Base-by-base conservation (phyloP, 2,329 filamentous ascomycete genomes). In the Ophiostoma sp. region DNA sequence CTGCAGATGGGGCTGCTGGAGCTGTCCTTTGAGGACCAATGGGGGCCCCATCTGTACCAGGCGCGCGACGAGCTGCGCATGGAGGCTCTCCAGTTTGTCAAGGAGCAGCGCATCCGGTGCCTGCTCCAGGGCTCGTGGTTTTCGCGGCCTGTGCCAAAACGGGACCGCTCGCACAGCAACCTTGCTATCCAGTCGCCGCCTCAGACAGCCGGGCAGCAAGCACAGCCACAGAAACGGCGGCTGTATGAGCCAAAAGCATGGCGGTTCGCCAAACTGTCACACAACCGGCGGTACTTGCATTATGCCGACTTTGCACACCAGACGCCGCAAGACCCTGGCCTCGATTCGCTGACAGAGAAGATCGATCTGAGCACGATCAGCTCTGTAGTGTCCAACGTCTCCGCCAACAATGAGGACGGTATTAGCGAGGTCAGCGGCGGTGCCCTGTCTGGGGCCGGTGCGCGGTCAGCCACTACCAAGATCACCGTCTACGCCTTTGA, bases 1-100 rank as follows among this genome's bases (percentile, higher is more conserved):
- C 81, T 97, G 67, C 95, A 99, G 78, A 97, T 98, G 93, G 91
- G 96, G 73, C 83, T 97, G 11, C 82, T 98, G 4, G 92, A 96
- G 76, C 82, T 95, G 72, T 91, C 92, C 0, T 98, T 98, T 75
- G 94, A 98, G 76, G 92, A 96, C 76, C 91, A 91, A 65, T 99
- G 95, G 95, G 93, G 93, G 12, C 87, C 91, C 71, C 93, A 98
- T 78, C 83, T 99, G 41, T 86, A 86, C 72, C 92, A 95, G 78
- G 91, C 97, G n/a, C 89, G 93, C 45, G 92, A 97, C 67, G 92
- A 96, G 77, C 83, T 98, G 62, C 90, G 92, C 73, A 88, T 94
- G 74, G 95, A 99, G 78, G 93, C 94, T 11, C 80, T 97, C 67
- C 92, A 97, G 75, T 99, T 99, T 75, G 91, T 98, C 78, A 97